Percentiles rank a stretch among this genome's conserved stretches.
phyloP scores from a whole-genome alignment of 176 grass and related monocot genomes.

The Triticum turgidum region DNA sequence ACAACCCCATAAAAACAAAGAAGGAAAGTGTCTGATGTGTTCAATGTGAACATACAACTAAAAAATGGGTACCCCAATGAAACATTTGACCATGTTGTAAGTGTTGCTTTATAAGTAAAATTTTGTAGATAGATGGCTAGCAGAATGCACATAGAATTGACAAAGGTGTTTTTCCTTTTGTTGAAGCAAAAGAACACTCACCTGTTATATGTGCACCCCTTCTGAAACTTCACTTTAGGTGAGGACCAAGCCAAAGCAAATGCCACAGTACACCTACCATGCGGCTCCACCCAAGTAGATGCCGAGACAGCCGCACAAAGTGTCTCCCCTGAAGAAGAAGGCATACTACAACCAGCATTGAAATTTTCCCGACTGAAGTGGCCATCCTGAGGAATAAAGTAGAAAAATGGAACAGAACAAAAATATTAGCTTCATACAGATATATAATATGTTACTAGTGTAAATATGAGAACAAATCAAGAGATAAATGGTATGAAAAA shows the following conservation, averaged over 20 bases:
- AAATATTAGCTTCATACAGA: neutral
- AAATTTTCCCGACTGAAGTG: constrained; percentile 77
- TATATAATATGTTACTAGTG: neutral
- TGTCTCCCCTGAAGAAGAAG: constrained; percentile 69
- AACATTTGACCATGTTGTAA: neutral
- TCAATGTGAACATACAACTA: constrained; percentile 4
- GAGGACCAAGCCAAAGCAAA: constrained; percentile 92
- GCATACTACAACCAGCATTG: constrained; percentile 54
- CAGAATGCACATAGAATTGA: neutral
- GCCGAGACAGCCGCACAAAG: constrained; percentile 87
- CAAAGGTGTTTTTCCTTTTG: neutral
- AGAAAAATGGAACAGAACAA: neutral
- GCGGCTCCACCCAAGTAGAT: constrained; percentile 88
- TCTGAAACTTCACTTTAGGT: constrained; percentile 98
- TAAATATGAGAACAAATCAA: neutral
- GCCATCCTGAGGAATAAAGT: constrained; percentile 55
- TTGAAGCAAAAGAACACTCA: constrained; percentile 30
- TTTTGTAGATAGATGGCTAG: neutral
- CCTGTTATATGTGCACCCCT: constrained; percentile 93
- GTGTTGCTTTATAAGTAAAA: constrained; percentile 23
- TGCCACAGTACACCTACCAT: constrained; percentile 88
- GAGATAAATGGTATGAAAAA: neutral
- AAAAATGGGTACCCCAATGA: neutral
- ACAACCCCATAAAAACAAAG: neutral
- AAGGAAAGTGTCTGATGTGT: neutral